Evolutionary conservation across 2,329 filamentous ascomycete species (phyloP).

Genomic region (Diaporthe caulivora): DNA sequence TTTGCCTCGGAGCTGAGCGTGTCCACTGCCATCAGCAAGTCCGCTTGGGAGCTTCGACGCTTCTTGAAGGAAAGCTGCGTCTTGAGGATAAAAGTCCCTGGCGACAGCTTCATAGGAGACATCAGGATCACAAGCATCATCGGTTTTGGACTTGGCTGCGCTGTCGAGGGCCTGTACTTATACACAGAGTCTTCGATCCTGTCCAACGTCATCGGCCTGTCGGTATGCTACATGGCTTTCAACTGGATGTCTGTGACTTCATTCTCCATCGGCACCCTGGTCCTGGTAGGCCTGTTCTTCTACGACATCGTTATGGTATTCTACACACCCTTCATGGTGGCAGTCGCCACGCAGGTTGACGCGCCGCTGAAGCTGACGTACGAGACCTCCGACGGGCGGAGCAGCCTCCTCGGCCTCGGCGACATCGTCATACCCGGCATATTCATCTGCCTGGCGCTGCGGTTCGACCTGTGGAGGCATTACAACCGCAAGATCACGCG

Average conservation of each 20-base stretch:
- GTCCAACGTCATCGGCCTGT: slow-evolving; percentile 88
- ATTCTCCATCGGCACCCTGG: slow-evolving; percentile 82
- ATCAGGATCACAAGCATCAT: slow-evolving; percentile 70
- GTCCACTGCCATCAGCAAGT: slow-evolving; percentile 43
- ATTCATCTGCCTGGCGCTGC: slow-evolving; percentile 86
- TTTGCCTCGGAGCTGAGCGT: slow-evolving; percentile 39
- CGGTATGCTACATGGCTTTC: slow-evolving; percentile 86
- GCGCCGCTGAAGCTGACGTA: slow-evolving; percentile 94
- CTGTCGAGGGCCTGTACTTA: slow-evolving; percentile 73
- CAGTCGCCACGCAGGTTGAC: slow-evolving; percentile 89
- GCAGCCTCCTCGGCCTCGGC: slow-evolving; percentile 90
- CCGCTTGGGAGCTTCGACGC: slow-evolving; percentile 65
- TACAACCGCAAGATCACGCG: slow-evolving; percentile 77
- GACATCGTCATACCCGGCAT: slow-evolving; percentile 95
- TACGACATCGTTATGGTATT: slow-evolving; percentile 97
- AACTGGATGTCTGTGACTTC: slow-evolving; percentile 90
- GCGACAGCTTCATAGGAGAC: slow-evolving; percentile 60
- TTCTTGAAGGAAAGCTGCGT: slow-evolving; percentile 66
- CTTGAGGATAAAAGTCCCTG: slow-evolving; percentile 63
- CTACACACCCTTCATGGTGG: slow-evolving; percentile 88
- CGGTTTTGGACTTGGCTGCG: slow-evolving; percentile 66
- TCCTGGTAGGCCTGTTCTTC: slow-evolving; percentile 85
- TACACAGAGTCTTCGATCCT: slow-evolving; percentile 70
- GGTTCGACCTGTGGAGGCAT: slow-evolving; percentile 90
- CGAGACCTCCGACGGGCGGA: slow-evolving; percentile 68